phyloP scores from a whole-genome alignment of 1,284 basidiomycete genomes.

The Sanghuangporus sanghuang region DNA sequence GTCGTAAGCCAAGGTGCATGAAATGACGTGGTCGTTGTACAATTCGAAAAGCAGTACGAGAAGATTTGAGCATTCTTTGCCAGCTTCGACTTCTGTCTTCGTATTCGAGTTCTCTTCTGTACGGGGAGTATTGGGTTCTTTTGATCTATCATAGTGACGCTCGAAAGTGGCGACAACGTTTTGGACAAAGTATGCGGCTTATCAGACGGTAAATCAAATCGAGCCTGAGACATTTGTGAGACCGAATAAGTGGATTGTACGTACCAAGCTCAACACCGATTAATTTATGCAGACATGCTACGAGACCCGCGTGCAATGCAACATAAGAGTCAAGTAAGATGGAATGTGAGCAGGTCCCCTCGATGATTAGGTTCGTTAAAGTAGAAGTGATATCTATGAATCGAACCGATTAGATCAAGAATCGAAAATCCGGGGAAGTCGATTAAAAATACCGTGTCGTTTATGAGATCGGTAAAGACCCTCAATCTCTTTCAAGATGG shows the following conservation, averaged over 20 bases:
- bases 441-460: conserved; percentile 61
- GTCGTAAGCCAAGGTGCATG: conserved; percentile 86
- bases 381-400: conserved; percentile 75
- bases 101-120: conserved; percentile 18
- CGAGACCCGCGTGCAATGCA: conserved; percentile 84
- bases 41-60: conserved; percentile 86
- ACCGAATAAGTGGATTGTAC: conserved; percentile 18
- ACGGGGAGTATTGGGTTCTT: conserved; percentile 10
- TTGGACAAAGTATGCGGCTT: conserved; percentile 79
- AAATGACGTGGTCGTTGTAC: conserved; percentile 94
- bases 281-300: conserved; percentile 80
- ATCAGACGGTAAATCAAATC: conserved; percentile 3
- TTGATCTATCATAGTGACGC: conserved; percentile 36
- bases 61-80: conserved; percentile 89
- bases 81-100: conserved; percentile 35
- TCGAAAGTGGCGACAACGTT: conserved; percentile 64
- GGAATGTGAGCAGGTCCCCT: conserved; percentile 79
- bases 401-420: background rate
- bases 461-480: conserved; percentile 74
- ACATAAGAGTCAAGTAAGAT: conserved; percentile 89
- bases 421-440: conserved; percentile 9
- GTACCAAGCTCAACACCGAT: conserved; percentile 89
- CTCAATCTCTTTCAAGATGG: conserved; percentile 77
- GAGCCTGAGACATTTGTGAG: conserved; percentile 10
- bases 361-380: conserved; percentile 75